Conservation (phyloP, 2,329 filamentous ascomycete genomes). For the Stromatinia cepivora region DNA sequence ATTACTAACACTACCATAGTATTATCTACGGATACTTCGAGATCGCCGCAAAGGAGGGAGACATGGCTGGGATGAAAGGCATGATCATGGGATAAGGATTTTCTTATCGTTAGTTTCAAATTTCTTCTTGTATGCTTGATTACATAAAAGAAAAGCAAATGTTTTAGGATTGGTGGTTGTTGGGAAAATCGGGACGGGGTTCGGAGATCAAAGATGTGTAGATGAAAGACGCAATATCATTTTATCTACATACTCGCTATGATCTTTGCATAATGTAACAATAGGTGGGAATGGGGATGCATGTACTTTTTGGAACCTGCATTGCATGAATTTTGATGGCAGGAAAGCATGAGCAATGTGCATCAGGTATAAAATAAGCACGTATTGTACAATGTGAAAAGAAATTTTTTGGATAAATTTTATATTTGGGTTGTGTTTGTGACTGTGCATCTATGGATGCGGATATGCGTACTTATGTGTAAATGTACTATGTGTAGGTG, state of each 20-base stretch:
- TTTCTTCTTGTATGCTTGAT: constrained; percentile 31
- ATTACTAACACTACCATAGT: constrained; percentile 51
- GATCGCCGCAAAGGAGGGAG: constrained; percentile 97
- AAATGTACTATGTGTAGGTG: neutral
- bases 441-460: neutral
- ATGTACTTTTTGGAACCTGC: constrained; percentile 15
- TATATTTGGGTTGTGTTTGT: neutral
- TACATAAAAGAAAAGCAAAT: constrained; percentile 23
- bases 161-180: constrained; percentile 12
- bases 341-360: neutral
- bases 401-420: neutral
- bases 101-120: constrained; percentile 29
- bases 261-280: constrained; percentile 21
- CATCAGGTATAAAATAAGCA: constrained; percentile 2
- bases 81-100: constrained; percentile 66
- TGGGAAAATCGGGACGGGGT: constrained; percentile 4
- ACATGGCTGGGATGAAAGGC: constrained; percentile 79
- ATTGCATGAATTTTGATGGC: constrained; percentile 10
- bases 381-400: constrained; percentile 14
- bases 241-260: constrained; percentile 18
- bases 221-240: constrained; percentile 13
- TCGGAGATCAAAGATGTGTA: constrained; percentile 3
- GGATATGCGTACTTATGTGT: too few relatives aligned
- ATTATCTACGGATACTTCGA: constrained; percentile 99
- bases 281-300: constrained; percentile 2